Percentiles rank a stretch among this genome's conserved stretches.
These are phyloP conservation scores for Exophiala bonariae DNA, from an alignment of 2,329 filamentous ascomycete species.

Conservation along the genomic window DNA sequence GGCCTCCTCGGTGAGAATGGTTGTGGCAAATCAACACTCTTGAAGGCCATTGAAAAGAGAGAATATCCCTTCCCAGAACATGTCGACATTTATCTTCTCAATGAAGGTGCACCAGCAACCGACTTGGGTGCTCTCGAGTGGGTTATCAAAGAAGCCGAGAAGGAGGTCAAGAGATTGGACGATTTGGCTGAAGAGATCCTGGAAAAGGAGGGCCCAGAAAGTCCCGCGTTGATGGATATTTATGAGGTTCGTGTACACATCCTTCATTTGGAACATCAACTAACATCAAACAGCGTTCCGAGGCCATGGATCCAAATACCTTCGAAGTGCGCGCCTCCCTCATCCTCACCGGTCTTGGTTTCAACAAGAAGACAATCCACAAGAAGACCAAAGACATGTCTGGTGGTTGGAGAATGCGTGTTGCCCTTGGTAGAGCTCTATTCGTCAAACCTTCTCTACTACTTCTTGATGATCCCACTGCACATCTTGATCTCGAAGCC, in stretches of 20 bases:
- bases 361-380: constrained; percentile 96
- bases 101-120: constrained; percentile 88
- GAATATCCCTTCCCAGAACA: constrained; percentile 96
- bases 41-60: constrained; percentile 90
- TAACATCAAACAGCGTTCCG: constrained; percentile 72
- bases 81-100: constrained; percentile 96
- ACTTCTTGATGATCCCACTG: constrained; percentile 95
- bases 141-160: constrained; percentile 93
- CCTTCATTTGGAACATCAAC: constrained; percentile 11
- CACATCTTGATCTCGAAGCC: constrained; percentile 98
- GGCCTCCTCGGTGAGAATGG: constrained; percentile 98
- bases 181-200: constrained; percentile 84
- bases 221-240: constrained; percentile 83
- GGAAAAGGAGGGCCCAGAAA: constrained; percentile 89
- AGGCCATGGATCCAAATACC: constrained; percentile 97
- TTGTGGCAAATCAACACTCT: constrained; percentile 95
- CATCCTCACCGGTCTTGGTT: constrained; percentile 96
- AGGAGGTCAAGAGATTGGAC: constrained; percentile 88
- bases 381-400: constrained; percentile 99
- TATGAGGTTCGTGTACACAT: constrained; percentile 74
- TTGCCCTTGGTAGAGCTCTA: constrained; percentile 92
- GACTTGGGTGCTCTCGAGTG: constrained; percentile 93
- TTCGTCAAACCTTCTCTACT: constrained; percentile 97
- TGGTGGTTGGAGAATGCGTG: constrained; percentile 99
- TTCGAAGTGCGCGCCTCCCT: constrained; percentile 94